phyloP scores from a whole-genome alignment of 225 moss, liverwort and hornwort genomes.

The Climacium dendroides region DNA sequence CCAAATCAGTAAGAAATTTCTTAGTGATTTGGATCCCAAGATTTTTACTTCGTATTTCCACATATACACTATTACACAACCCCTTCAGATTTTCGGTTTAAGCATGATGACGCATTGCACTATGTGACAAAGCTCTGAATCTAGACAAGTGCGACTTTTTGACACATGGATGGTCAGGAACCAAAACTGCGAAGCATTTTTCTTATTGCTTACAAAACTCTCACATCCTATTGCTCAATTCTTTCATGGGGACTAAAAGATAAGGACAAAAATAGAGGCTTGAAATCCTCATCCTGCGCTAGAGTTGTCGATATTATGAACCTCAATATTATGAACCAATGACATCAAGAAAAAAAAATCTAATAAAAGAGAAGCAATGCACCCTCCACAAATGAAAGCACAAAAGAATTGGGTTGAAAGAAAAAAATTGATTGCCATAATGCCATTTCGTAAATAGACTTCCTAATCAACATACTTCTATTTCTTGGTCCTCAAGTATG shows the following conservation, averaged over 20 bases:
- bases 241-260: background rate
- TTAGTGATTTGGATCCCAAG: too few relatives aligned
- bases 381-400: background rate
- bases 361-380: background rate
- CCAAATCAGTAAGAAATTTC: too few relatives aligned
- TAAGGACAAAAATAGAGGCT: background rate
- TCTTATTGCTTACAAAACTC: background rate
- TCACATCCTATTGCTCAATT: background rate
- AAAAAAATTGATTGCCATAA: background rate
- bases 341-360: background rate
- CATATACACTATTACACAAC: too few relatives aligned
- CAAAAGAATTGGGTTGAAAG: background rate
- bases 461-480: slow-evolving; percentile 3
- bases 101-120: too few relatives aligned
- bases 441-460: background rate
- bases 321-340: background rate
- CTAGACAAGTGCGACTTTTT: background rate
- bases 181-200: background rate
- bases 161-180: too few relatives aligned
- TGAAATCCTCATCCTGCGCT: background rate
- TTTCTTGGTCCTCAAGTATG: slow-evolving; percentile 35
- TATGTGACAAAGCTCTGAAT: too few relatives aligned
- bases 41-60: too few relatives aligned
- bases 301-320: too few relatives aligned
- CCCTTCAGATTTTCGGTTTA: background rate